Base-by-base conservation (phyloP, 164 flowering plant genomes). In the Piper longum region DNA sequence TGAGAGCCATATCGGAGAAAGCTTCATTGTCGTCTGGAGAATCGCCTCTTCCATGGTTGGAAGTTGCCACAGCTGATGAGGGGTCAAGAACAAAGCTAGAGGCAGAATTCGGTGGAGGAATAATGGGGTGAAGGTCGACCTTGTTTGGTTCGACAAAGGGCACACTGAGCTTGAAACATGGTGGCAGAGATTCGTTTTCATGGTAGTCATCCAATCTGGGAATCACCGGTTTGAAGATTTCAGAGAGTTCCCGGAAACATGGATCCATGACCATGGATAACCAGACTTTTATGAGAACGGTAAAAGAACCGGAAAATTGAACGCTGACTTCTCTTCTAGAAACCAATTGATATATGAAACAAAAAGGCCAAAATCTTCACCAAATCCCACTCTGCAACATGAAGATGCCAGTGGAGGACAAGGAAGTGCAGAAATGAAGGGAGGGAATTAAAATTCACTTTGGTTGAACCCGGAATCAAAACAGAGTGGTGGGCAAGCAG, bases 1-100 rank as follows among this genome's bases (percentile, higher is more conserved):
- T 73, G 71, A 89, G 78, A 54, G 85, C 78, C 4, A 73, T 74
- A 75, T 89, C 93, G 8, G 93, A 87, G 60, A 85, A 84, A 71
- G 41, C 45, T 43, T 91, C 95, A 65, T 78, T 82, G 51, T 87
- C 95, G 45, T 87, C 95, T 0, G 70, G 66, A 4, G 71, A 72
- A 43, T 82, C 85, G 2, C 80, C 86, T 62, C 78, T 86, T 62
- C 78, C 87, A 12, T 39, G 74, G 54, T 55, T 68, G 9, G 60
- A 61, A 62, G 52, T 72, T 2, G 77, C 62, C 26, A 14, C 52
- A 9, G 52, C 7, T 5, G 48, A 44, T 5, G 48, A 6, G 16
- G 75, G 18, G 36, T 45, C 40, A 9, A 11, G 16, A 43, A 17
- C 17, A 64, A 14, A 56, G 41, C 39, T 57, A 5, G 69, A 64